phyloP scores from a whole-genome alignment of 495 filamentous ascomycete genomes.

The Penicilliopsis zonata region DNA sequence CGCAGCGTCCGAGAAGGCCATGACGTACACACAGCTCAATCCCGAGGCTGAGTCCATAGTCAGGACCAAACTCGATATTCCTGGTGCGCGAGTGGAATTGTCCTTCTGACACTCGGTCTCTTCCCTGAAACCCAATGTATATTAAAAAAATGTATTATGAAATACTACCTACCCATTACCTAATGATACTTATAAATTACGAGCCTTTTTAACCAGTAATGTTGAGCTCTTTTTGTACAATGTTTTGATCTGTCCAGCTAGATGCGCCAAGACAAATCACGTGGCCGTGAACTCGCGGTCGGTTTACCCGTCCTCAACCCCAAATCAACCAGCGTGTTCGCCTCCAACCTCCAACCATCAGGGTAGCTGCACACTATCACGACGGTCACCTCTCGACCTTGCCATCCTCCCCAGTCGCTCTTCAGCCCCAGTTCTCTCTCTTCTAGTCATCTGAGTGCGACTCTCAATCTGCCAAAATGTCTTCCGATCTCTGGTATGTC shows the following conservation, averaged over 20 bases:
- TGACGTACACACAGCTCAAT: constrained; percentile 27
- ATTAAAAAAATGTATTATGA: too few relatives aligned
- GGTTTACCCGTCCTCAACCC: constrained; percentile 10
- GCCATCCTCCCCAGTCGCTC: constrained; percentile 9
- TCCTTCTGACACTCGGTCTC: constrained; percentile 4
- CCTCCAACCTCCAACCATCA: constrained; percentile 24
- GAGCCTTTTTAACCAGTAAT: too few relatives aligned
- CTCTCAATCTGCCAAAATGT: constrained; percentile 35
- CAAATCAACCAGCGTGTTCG: constrained; percentile 30
- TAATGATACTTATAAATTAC: too few relatives aligned
- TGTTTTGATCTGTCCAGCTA: too few relatives aligned
- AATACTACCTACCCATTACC: too few relatives aligned
- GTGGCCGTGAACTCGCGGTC: constrained; percentile 13
- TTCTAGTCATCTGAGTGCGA: constrained; percentile 3
- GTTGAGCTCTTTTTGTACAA: too few relatives aligned
- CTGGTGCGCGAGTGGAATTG: constrained; percentile 22
- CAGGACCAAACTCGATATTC: constrained; percentile 29
- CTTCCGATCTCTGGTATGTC: constrained; percentile 56
- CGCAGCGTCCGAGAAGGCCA: constrained; percentile 37
- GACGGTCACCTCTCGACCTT: constrained; percentile 15
- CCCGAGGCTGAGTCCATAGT: constrained; percentile 2
- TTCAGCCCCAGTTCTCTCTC: constrained; percentile 1
- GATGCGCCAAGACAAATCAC: constrained; percentile 25
- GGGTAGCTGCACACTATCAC: constrained; percentile 20
- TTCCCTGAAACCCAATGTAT: constrained; percentile 1